Percentiles rank a stretch among this genome's conserved stretches.
These are phyloP conservation scores for sorghum (Sorghum bicolor) DNA, from an alignment of 176 grass and related monocot genomes.

Conservation along the genomic window Sorghum_bicolor_NCBIv3 NC_012871.2:9340501-9341000, in stretches of 20 bases:
- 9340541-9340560: too few relatives aligned
- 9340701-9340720: too few relatives aligned
- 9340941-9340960: conserved; percentile 29
- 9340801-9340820: not conserved
- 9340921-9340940: not conserved
- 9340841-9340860: not conserved
- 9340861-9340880: not conserved
- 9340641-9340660: too few relatives aligned
- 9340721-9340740: too few relatives aligned
- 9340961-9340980: conserved; percentile 47
- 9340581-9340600: too few relatives aligned
- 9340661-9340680: too few relatives aligned
- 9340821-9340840: not conserved
- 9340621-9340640: too few relatives aligned
- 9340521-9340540: too few relatives aligned
- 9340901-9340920: not conserved
- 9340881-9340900: not conserved
- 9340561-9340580: too few relatives aligned
- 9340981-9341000: conserved; percentile 58
- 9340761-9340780: not conserved
- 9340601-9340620: too few relatives aligned
- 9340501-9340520: not conserved
- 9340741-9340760: too few relatives aligned
- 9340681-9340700: too few relatives aligned
- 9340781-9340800: not conserved